phyloP scores from a whole-genome alignment of 1,284 basidiomycete genomes.

The Malassezia sp. region DNA sequence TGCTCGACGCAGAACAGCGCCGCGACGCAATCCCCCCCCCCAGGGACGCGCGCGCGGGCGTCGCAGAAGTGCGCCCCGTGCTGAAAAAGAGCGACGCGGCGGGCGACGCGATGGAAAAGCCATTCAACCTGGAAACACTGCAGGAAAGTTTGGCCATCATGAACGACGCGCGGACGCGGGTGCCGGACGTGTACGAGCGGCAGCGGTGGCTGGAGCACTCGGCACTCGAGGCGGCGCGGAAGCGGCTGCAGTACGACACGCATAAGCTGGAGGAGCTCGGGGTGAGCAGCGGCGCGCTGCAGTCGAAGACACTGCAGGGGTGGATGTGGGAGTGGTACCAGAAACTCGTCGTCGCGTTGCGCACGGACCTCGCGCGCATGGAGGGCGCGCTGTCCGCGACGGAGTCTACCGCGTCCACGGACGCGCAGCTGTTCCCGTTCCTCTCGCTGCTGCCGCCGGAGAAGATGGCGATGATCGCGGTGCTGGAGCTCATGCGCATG shows the following conservation, averaged over 20 bases:
- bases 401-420: conserved; percentile 12
- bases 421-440: conserved; percentile 53
- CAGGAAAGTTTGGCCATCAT: conserved; percentile 37
- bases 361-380: conserved; percentile 24
- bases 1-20: conserved; percentile 8
- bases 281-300: conserved; percentile 23
- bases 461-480: conserved; percentile 74
- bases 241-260: conserved; percentile 31
- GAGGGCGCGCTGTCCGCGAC: background rate
- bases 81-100: conserved; percentile 16
- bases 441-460: conserved; percentile 64
- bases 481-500: conserved; percentile 78
- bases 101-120: conserved; percentile 20
- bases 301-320: conserved; percentile 31
- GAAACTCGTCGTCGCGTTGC: conserved; percentile 24
- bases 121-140: conserved; percentile 34
- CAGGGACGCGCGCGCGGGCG: conserved; percentile 9
- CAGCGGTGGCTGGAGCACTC: conserved; percentile 44
- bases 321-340: conserved; percentile 47
- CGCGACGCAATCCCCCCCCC: background rate
- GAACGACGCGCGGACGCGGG: conserved; percentile 24
- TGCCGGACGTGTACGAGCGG: conserved; percentile 35
- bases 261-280: conserved; percentile 34
- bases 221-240: conserved; percentile 37
- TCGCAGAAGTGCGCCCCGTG: conserved; percentile 31